Evolutionary conservation across 306 rosid genomes (phyloP).

Genomic region (Begonia masoniana): DNA sequence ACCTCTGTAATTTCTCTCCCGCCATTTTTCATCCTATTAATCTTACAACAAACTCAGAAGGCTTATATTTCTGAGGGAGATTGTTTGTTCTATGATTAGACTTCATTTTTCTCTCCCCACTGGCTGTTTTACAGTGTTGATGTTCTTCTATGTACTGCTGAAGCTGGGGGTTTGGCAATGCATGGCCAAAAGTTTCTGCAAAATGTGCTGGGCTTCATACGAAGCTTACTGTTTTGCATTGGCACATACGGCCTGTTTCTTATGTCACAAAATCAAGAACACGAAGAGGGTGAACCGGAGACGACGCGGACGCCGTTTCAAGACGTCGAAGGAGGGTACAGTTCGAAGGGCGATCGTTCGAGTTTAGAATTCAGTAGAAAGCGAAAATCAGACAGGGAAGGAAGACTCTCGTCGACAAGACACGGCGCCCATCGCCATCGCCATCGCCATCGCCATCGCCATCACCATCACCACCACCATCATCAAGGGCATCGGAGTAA

Average conservation of each 20-base stretch:
- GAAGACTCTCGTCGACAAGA: background rate
- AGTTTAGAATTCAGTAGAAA: constrained; percentile 8
- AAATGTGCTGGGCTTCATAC: constrained; percentile 35
- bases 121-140: constrained; percentile 29
- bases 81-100: no score
- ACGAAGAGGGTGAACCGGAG: constrained; percentile 27
- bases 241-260: constrained; percentile 20
- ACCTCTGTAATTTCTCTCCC: constrained; percentile 18
- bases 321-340: constrained; percentile 29
- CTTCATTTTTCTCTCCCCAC: no score
- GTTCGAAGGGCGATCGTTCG: background rate
- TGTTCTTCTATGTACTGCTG: constrained; percentile 28
- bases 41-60: background rate
- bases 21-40: no score
- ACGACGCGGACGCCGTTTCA: constrained; percentile 7
- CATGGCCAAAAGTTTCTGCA: constrained; percentile 34
- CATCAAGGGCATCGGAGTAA: background rate
- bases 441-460: no score
- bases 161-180: constrained; percentile 41
- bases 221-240: constrained; percentile 29
- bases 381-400: constrained; percentile 5
- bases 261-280: constrained; percentile 31
- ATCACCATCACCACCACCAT: no score
- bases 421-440: no score
- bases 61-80: no score